Conservation (phyloP, 106 monocot genomes). For the Dendrobium huoshanense region DNA sequence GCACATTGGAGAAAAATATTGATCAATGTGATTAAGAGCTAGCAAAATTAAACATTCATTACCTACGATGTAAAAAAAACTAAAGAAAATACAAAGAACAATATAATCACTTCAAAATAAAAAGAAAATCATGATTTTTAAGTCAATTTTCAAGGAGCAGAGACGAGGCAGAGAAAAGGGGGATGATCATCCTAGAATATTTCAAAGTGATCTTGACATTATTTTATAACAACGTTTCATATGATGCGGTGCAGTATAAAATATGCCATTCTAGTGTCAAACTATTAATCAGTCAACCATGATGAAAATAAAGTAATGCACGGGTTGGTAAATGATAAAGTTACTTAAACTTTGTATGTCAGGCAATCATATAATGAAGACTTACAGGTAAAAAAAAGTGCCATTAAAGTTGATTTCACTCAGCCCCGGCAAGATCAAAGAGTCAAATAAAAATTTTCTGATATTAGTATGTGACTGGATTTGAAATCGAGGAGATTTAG, state of each 20-base stretch:
- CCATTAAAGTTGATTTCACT: too few relatives aligned
- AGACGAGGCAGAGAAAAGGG: background rate
- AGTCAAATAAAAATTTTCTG: too few relatives aligned
- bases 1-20: background rate
- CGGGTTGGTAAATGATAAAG: too few relatives aligned
- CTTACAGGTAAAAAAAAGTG: too few relatives aligned
- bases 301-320: too few relatives aligned
- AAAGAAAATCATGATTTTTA: background rate
- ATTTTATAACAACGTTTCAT: background rate
- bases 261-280: too few relatives aligned
- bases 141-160: background rate
- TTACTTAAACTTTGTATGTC: too few relatives aligned
- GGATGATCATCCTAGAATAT: background rate
- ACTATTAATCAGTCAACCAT: too few relatives aligned
- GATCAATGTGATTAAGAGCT: background rate
- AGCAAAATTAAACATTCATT: background rate
- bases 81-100: background rate
- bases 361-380: too few relatives aligned
- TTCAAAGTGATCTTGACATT: background rate
- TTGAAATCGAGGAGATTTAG: too few relatives aligned
- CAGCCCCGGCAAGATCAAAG: too few relatives aligned
- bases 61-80: background rate
- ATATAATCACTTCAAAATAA: background rate
- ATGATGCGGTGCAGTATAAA: background rate
- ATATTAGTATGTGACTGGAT: too few relatives aligned